Evolutionary conservation across 352 stramenopile genomes (phyloP), one percentile per base, ranked within the genome.

Genomic region (Globisporangium alternatum): DNA sequence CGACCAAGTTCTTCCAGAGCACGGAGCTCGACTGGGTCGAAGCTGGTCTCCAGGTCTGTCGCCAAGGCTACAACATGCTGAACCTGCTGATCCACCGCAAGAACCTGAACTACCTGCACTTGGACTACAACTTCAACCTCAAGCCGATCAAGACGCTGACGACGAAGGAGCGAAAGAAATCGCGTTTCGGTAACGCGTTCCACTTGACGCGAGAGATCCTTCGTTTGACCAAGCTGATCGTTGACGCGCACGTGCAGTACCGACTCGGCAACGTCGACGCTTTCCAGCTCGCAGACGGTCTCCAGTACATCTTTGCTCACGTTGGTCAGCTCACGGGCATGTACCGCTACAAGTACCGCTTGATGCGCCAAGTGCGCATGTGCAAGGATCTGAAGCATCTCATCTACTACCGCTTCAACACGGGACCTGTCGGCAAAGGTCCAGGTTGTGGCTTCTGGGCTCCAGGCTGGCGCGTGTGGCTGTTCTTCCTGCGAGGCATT

Each of bases 121-220:
- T 99, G 67, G 98, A 99, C 76, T 99, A 99, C 90, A 99, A 99
- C 74, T 99, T 99, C 74, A 99, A 99, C 80, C 75, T 99, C n/a
- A 99, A 99, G 78, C 98, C 98, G 5, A 99, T 98, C 78, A 99
- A 99, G 86, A 99, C 98, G 35, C 80, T 99, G 60, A 99, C 98
- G 12, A 99, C 98, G 2, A 99, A 99, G 77, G 98, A 99, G 71
- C 85, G 98, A 35, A 99, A 99, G 75, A 99, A 99, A 72, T 98
- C 92, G 62, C 90, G 96, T 37, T 99, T 98, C 58, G 96, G 95
- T 66, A 98, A 98, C 69, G 93, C 93, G 6, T 97, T 98, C 78
- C 91, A 98, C 71, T 87, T 99, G 59, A 98, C 95, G 10, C 90
- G 97, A 67, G 98, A 99, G 73, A 99, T 99, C 74, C 75, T 99